Evolutionary conservation across 352 stramenopile genomes (phyloP).

Genomic region (Globisporangium paroecandrum): DNA sequence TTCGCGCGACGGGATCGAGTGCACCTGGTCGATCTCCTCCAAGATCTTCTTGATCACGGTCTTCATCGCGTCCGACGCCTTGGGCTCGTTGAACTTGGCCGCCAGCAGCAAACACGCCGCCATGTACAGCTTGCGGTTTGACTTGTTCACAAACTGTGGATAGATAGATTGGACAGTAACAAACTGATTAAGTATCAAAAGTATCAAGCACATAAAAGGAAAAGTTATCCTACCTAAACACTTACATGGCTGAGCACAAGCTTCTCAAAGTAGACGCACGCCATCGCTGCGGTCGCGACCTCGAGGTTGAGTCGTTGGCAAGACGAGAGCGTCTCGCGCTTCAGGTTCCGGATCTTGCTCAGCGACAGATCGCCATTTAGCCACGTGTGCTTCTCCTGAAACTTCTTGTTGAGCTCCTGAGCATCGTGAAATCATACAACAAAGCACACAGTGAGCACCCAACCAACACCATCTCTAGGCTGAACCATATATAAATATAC

Average conservation of each 20-base stretch:
- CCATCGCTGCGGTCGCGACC: constrained; percentile 92
- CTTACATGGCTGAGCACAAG: constrained; percentile 89
- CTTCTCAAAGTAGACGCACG: constrained; percentile 97
- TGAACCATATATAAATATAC: constrained; percentile 12
- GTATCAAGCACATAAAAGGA: neutral
- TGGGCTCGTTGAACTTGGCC: constrained; percentile 90
- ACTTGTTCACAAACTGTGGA: constrained; percentile 93
- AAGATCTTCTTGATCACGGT: constrained; percentile 62
- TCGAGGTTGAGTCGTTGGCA: constrained; percentile 86
- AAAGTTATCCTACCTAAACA: constrained; percentile 1
- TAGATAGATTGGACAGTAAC: constrained; percentile 28
- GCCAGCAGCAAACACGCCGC: constrained; percentile 93
- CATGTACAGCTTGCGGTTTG: constrained; percentile 95
- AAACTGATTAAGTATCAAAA: neutral
- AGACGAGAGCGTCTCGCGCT: constrained; percentile 81
- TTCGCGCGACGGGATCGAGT: constrained; percentile 76
- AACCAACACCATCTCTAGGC: neutral
- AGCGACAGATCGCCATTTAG: constrained; percentile 91
- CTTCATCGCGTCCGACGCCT: constrained; percentile 63
- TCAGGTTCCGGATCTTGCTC: constrained; percentile 96
- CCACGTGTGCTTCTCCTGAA: constrained; percentile 91
- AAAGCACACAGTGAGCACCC: neutral
- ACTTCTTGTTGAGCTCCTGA: constrained; percentile 95
- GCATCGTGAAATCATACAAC: neutral
- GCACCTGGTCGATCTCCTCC: constrained; percentile 72